Evolutionary conservation across 192 early-diverging fungal genomes (phyloP), one percentile per base, ranked within the genome.

Genomic region (Backusella liffmaniae): DNA sequence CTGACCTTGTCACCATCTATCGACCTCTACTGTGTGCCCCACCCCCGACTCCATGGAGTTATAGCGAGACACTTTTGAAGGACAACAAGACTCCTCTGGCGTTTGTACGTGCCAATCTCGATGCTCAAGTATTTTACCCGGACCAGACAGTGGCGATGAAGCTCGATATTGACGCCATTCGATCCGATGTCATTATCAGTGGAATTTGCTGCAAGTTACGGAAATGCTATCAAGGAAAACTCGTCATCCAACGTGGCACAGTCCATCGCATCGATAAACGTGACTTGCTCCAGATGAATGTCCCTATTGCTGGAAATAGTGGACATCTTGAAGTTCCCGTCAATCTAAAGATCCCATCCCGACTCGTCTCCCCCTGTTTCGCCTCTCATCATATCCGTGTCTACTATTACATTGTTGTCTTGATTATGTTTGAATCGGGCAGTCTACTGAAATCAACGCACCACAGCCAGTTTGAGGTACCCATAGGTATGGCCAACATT

Each of bases 1-100:
- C 72, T 53, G 74, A 77, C 23, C 69, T 76, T 51, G 67, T 78
- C 30, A 77, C 78, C n/a, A 78, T 79, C 10, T 83, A 77, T 36
- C 44, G 79, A 23, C 84, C 84, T 3, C 77, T 83, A 9, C 71
- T 73, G 12, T 76, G 81, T 56, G 82, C 82, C 9, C 82, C 82
- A 12, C 72, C 59, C 39, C 41, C 42, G 12, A 30, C 74, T 35
- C 79, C 77, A 42, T 80, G 73, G 75, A 66, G 7, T 6, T 83
- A 56, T 16, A 77, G 26, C n/a, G 67, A 76, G 5, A 75, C 72
- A 23, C 21, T 83, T 1, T 74, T 62, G 26, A 83, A 80, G 23
- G 78, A 79, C 10, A 73, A 49, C 15, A 80, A 72, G 59, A 69
- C 32, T 10, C 37, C 70, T 1, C 26, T 77, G 15, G 74, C 73